These are phyloP conservation scores for Metarhizium sp. DNA, from an alignment of 2,329 filamentous ascomycete genomes.

Conservation along the genomic window DNA sequence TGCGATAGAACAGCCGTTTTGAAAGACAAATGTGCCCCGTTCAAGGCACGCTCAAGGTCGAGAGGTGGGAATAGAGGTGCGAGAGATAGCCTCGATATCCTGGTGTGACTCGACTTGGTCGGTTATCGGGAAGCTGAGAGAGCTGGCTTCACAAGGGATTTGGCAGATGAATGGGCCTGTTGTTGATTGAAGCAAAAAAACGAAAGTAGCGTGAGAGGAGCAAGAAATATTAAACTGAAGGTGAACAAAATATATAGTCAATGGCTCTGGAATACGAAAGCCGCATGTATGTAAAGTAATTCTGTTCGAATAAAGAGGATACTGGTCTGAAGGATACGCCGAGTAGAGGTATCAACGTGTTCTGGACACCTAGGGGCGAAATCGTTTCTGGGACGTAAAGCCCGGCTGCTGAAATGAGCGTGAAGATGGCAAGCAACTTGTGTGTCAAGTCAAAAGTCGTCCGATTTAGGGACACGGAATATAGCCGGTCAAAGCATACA, in stretches of 20 bases:
- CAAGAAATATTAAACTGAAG: neutral
- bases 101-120: neutral
- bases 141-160: neutral
- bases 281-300: conserved; percentile 8
- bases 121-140: neutral
- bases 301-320: conserved; percentile 6
- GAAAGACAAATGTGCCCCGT: conserved; percentile 49
- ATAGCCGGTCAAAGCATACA: conserved; percentile 2
- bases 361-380: neutral
- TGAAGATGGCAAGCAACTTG: conserved; percentile 1
- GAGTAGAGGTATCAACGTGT: neutral
- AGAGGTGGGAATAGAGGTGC: neutral
- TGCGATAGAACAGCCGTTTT: conserved; percentile 78
- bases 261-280: neutral
- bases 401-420: neutral
- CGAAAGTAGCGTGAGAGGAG: neutral
- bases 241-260: conserved; percentile 14
- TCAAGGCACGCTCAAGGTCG: conserved; percentile 34
- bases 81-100: neutral
- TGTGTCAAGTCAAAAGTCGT: conserved; percentile 5
- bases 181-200: neutral
- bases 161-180: neutral
- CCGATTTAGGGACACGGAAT: conserved; percentile 3
- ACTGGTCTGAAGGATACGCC: neutral
- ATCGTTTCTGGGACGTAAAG: neutral